Evolutionary conservation across 2,329 filamentous ascomycete species (phyloP), one percentile per base, ranked within the genome.

Genomic region (Cladophialophora carrionii): DNA sequence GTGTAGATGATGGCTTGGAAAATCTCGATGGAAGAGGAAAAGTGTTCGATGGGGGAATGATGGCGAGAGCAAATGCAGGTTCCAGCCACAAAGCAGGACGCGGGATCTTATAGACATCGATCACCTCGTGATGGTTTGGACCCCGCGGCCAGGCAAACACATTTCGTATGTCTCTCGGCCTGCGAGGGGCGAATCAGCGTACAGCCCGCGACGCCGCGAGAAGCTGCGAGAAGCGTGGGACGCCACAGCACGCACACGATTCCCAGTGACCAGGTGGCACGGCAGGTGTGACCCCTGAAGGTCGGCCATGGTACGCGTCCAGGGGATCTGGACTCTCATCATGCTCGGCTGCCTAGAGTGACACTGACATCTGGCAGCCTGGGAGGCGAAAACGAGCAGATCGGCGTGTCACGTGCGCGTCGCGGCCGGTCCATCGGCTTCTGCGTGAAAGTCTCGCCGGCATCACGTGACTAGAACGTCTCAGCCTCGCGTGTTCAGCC

Each of bases 101-200:
- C 34, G 17, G 17, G 52, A 61, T 63, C 56, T 67, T 69, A 60
- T 68, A 69, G 48, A 60, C 20, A 17, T 43, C 20, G 12, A 34
- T 37, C 22, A 56, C 17, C 55, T 22, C 1, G 22, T 43, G 31
- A 12, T 34, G 20, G 29, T 59, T 62, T 34, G 17, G 37, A 62
- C 64, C 67, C 64, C 67, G 64, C 67, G 56, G 52, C 64, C 60
- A 69, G 67, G 67, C 67, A 69, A 67, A 67, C 64, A 62, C 57
- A 53, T 63, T 69, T 65, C 58, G 31, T 59, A 59, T 55, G 58
- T 51, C 41, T 57, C 24, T 31, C 51, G 53, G 4, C 2, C 14
- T 10, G 6, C 55, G 20, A 59, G 57, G 57, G 46, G 61, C 65
- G 58, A 67, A 67, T 67, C 62, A 65, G 62, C 67, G 65, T 63